A percentile compares a stretch with the other conserved stretches of the same genome.
These are phyloP conservation scores for Leptographium flavum DNA, from an alignment of 2,329 filamentous ascomycete species.

Conservation along the genomic window DNA sequence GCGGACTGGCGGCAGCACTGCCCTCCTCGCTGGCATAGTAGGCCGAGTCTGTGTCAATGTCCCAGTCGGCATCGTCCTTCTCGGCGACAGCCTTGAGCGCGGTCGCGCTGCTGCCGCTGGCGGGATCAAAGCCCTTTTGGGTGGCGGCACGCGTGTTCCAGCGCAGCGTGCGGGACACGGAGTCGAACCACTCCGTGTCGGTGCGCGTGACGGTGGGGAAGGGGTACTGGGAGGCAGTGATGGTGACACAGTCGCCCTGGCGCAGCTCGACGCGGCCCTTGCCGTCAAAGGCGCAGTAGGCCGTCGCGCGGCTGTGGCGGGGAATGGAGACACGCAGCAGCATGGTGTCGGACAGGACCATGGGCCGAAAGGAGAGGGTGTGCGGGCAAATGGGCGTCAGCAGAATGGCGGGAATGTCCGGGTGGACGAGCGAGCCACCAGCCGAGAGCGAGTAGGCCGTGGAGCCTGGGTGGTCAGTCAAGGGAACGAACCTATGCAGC, in stretches of 20 bases:
- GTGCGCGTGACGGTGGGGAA: slow-evolving; percentile 92
- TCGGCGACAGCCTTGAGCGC: slow-evolving; percentile 20
- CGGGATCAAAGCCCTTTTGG: slow-evolving; percentile 72
- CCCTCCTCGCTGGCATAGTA: slow-evolving; percentile 61
- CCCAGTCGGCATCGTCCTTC: slow-evolving; percentile 57
- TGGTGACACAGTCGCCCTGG: slow-evolving; percentile 89
- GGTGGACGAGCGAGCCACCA: slow-evolving; percentile 88
- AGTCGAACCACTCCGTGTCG: slow-evolving; percentile 91
- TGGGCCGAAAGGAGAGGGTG: slow-evolving; percentile 89
- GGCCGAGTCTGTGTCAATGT: slow-evolving; percentile 81
- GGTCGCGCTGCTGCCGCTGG: slow-evolving; percentile 29
- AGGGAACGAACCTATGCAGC: background rate
- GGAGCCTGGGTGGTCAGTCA: slow-evolving; percentile 33
- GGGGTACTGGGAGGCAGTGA: slow-evolving; percentile 89
- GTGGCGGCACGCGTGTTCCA: slow-evolving; percentile 91
- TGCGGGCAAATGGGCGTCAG: slow-evolving; percentile 96
- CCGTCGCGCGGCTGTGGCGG: slow-evolving; percentile 71
- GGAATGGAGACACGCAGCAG: slow-evolving; percentile 82
- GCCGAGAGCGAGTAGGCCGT: slow-evolving; percentile 95
- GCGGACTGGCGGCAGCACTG: slow-evolving; percentile 50
- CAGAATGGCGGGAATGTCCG: slow-evolving; percentile 90
- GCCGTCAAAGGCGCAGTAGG: slow-evolving; percentile 94
- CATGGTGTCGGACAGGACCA: slow-evolving; percentile 94
- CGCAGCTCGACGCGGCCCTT: slow-evolving; percentile 89
- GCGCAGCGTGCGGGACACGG: slow-evolving; percentile 75